A percentile compares a stretch with the other conserved stretches of the same genome.
Conservation (phyloP, 2,329 filamentous ascomycete species). For the Ceratocystis cubensis region DNA sequence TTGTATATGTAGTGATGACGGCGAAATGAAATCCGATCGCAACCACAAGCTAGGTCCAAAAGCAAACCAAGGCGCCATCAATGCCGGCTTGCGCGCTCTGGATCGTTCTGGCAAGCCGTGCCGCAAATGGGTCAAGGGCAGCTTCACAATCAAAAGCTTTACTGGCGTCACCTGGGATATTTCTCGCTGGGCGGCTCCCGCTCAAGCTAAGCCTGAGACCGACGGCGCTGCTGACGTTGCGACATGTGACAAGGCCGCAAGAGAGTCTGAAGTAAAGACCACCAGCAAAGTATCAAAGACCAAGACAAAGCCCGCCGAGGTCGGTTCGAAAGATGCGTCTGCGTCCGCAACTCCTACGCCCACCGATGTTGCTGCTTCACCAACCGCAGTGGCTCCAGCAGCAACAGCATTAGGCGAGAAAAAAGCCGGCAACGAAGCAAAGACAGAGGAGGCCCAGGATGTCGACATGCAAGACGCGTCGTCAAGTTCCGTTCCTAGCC, state of each 20-base stretch:
- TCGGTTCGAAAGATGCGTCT: constrained; percentile 33
- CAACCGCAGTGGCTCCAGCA: background rate
- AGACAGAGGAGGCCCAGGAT: constrained; percentile 43
- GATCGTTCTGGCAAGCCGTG: constrained; percentile 87
- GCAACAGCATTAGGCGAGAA: constrained; percentile 33
- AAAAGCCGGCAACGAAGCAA: constrained; percentile 41
- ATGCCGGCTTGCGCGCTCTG: constrained; percentile 84
- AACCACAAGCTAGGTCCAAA: constrained; percentile 85
- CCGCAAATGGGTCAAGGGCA: constrained; percentile 76
- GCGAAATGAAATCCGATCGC: constrained; percentile 42
- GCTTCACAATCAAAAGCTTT: constrained; percentile 80
- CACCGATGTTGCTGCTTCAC: background rate
- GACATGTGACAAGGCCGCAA: constrained; percentile 28
- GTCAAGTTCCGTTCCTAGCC: constrained; percentile 36
- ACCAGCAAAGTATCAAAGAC: background rate
- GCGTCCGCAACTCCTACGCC: background rate
- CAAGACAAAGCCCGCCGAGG: constrained; percentile 5
- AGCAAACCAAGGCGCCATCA: constrained; percentile 94
- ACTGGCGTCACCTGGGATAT: constrained; percentile 77
- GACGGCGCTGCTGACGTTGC: constrained; percentile 32
- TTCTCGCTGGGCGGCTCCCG: constrained; percentile 66
- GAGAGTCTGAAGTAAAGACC: background rate
- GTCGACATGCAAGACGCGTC: constrained; percentile 43
- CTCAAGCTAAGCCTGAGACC: constrained; percentile 40
- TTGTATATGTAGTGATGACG: constrained; percentile 40